A percentile compares a stretch with the other conserved stretches of the same genome.
Conservation (phyloP, 2,329 filamentous ascomycete species). For the Colletotrichum plurivorum region DNA sequence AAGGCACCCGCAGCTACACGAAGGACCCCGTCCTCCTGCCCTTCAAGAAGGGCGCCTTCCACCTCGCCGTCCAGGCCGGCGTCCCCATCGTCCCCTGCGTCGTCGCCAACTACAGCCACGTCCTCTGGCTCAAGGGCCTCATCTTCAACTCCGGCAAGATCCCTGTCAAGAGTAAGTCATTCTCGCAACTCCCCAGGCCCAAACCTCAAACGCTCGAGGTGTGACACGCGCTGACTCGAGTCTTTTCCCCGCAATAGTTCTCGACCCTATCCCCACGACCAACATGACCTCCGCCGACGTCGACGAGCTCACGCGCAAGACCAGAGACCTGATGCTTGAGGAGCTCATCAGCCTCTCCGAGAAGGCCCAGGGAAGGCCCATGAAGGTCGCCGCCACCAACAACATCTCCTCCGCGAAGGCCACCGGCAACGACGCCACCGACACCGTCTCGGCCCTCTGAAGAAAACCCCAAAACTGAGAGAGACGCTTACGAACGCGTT, state of each 20-base stretch:
- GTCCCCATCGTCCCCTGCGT: slow-evolving; percentile 93
- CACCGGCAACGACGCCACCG: slow-evolving; percentile 32
- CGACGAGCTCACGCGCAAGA: slow-evolving; percentile 77
- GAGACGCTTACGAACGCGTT: not conserved
- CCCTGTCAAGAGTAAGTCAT: slow-evolving; percentile 77
- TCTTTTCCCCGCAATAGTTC: slow-evolving; percentile 63
- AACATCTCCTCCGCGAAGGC: slow-evolving; percentile 30
- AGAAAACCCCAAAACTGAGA: not conserved
- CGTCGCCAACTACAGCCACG: slow-evolving; percentile 82
- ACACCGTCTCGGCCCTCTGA: slow-evolving; percentile 37
- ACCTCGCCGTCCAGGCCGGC: slow-evolving; percentile 92
- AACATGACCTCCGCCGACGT: slow-evolving; percentile 83
- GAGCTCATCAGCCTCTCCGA: slow-evolving; percentile 71
- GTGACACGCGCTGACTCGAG: not conserved
- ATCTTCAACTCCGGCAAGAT: slow-evolving; percentile 79
- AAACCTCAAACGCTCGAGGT: slow-evolving; percentile 11
- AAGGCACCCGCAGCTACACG: slow-evolving; percentile 93
- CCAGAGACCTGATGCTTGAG: slow-evolving; percentile 82
- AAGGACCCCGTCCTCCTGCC: slow-evolving; percentile 85
- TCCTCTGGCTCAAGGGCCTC: slow-evolving; percentile 75
- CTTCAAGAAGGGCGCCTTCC: slow-evolving; percentile 99
- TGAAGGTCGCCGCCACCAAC: slow-evolving; percentile 33
- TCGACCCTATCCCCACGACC: slow-evolving; percentile 84
- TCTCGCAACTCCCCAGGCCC: not conserved
- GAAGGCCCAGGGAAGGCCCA: slow-evolving; percentile 59